Evolutionary conservation across 345 rosid species (phyloP), one percentile per base, ranked within the genome.

Genomic region (Fremontodendron californicum): DNA sequence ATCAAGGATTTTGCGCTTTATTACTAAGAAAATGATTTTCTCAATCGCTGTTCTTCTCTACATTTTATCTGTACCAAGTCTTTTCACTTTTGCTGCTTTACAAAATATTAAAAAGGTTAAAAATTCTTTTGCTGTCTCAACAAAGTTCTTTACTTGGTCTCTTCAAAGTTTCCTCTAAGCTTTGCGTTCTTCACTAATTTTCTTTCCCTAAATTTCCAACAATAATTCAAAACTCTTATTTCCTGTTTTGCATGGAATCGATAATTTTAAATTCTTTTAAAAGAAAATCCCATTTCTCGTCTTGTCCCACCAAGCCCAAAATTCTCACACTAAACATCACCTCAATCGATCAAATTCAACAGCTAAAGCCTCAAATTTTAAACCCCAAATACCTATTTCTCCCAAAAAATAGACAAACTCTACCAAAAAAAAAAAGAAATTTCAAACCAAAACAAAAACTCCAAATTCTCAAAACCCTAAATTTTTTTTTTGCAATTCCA

Each of bases 401-500:
- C 18, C 66, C 31, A 31, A 69, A 69, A 31, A 3, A 3, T 3
- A 43, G 9, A 10, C 6, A 42, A 25, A 57, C 5, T 39, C 10
- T 0, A 0, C 23, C 1, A 57, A 58, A 3, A 3, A 3, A 33
- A 33, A 33, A 33, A 33, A 33, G 3, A 3, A 33, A 33, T 5
- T 62, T 18, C 63, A 69, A 73, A 37, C 49, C 16, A 25, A 54
- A 27, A 23, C 33, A 54, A 62, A 19, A 72, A 29, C 42, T 40
- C 79, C 51, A 25, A 78, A 6, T 73, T 81, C 61, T 40, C 2
- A 12, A 81, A 75, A 60, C 39, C 65, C n/a, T 2, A 51, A 62
- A 74, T 54, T n/a, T n/a, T n/a, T n/a, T 43, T 73, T 75, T 66
- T 73, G 1, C 48, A 81, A 60, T 76, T 79, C 35, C 75, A 75